Evolutionary conservation across 1,284 basidiomycete genomes (phyloP).

Genomic region (Sporisorium exsertum): DNA sequence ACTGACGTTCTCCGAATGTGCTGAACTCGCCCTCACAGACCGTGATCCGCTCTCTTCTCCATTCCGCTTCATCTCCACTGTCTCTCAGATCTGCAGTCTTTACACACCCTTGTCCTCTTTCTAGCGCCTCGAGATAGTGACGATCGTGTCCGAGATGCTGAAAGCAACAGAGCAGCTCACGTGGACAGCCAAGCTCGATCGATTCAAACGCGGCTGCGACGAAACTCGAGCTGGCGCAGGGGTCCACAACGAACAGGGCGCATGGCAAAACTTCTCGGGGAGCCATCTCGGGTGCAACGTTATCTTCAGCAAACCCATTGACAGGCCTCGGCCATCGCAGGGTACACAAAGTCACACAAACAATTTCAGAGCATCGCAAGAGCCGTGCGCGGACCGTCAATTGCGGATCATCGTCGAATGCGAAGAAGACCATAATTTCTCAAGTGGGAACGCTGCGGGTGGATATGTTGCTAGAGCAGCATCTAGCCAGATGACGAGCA

Average conservation of each 20-base stretch:
- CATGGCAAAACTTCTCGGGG: conserved; percentile 34
- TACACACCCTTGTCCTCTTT: background rate
- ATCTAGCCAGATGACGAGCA: background rate
- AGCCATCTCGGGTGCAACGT: conserved; percentile 26
- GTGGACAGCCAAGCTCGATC: conserved; percentile 23
- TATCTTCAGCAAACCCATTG: conserved; percentile 25
- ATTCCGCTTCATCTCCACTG: background rate
- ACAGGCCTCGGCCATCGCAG: conserved; percentile 8
- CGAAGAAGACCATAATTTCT: background rate
- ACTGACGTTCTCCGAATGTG: background rate
- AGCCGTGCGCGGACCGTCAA: conserved; percentile 3
- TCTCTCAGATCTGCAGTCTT: background rate
- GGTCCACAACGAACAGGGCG: background rate
- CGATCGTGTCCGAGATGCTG: background rate
- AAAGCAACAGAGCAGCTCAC: conserved; percentile 23
- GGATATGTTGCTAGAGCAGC: background rate
- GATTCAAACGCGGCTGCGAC: conserved; percentile 20
- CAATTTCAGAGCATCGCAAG: too few species aligned
- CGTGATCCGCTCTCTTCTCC: background rate
- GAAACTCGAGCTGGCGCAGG: background rate
- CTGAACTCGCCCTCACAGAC: too few species aligned
- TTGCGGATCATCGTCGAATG: conserved; percentile 26
- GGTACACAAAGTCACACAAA: background rate
- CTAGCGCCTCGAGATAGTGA: too few species aligned
- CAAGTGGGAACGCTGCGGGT: background rate